Evolutionary conservation across 805 yeast genomes (phyloP), one percentile per base, ranked within the genome.

Genomic region (Torulaspora maleeae): DNA sequence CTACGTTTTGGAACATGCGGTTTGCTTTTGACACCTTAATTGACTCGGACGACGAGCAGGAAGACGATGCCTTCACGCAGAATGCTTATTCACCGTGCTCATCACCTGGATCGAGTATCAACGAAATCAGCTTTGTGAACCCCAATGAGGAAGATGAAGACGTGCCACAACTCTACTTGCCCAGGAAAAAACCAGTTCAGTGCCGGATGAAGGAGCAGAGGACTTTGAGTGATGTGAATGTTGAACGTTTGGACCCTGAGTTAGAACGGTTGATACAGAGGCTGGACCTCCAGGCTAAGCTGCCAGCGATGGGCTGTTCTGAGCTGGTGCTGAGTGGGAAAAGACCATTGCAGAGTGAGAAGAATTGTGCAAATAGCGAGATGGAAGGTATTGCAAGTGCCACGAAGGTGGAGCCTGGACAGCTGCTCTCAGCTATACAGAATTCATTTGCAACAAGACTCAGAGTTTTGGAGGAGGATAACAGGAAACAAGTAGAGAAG

Each of bases 81-180:
- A 49, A 34, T 3, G 38, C 36, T n/a, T 15, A 39, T 27, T 49
- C 52, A 16, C 39, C 49, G 12, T 40, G 42, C 40, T 45, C 52
- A 20, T 44, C 50, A 13, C 32, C 43, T 4, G 50, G 44, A 8
- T 40, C 45, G 11, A 41, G 41, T 30, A 39, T 47, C 30, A 43
- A 43, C 36, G 55, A 51, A 10, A 46, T 39, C 16, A 49, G 48
- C 27, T 45, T 48, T 28, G 47, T 49, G 19, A 48, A 48, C 28
- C 44, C 42, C 15, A 44, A 38, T 28, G 53, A 54, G 34, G 51
- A 44, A 19, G 56, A 51, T 22, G 59, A 50, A 28, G 48, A 44
- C n/a, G 46, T 52, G 11, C 58, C 58, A 30, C 53, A 50, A 27
- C 36, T 55, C 19, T 46, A 39, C 24, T 39, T 54, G 25, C 59